Evolutionary conservation across 2,329 filamentous ascomycete species (phyloP).

Genomic region (Dissoconium aciculare): DNA sequence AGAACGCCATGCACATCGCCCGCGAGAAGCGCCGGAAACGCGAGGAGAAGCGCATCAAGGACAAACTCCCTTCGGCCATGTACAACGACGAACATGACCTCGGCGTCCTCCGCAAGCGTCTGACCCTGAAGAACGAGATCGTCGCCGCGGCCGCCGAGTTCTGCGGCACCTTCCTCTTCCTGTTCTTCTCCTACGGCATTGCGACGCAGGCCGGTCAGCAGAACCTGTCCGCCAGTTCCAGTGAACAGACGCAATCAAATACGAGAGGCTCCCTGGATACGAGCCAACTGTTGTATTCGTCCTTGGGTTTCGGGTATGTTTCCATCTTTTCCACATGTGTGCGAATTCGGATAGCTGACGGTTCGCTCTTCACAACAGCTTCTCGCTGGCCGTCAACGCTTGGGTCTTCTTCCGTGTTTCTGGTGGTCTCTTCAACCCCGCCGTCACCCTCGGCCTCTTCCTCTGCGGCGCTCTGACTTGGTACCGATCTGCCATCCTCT

Average conservation of each 20-base stretch:
- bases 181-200: slow-evolving; percentile 23
- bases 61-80: neutral
- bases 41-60: neutral
- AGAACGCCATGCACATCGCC: neutral
- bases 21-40: neutral
- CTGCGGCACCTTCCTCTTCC: slow-evolving; percentile 29
- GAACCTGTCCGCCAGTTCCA: slow-evolving; percentile 28
- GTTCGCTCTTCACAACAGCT: slow-evolving; percentile 24
- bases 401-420: slow-evolving; percentile 23
- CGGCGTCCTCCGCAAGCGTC: neutral
- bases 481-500: slow-evolving; percentile 16
- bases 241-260: slow-evolving; percentile 6
- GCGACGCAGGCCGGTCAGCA: slow-evolving; percentile 21
- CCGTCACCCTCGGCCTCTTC: slow-evolving; percentile 21
- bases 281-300: slow-evolving; percentile 7
- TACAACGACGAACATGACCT: neutral
- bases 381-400: slow-evolving; percentile 26
- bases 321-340: slow-evolving; percentile 24
- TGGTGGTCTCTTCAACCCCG: slow-evolving; percentile 21
- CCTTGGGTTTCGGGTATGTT: slow-evolving; percentile 11
- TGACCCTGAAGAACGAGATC: neutral
- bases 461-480: slow-evolving; percentile 15
- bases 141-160: slow-evolving; percentile 19
- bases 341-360: too few species aligned
- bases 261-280: neutral